A percentile compares a stretch with the other conserved stretches of the same genome.
Evolutionary conservation across 202 grass and related monocot genomes (phyloP).

Genomic region (Panicum virgatum): DNA sequence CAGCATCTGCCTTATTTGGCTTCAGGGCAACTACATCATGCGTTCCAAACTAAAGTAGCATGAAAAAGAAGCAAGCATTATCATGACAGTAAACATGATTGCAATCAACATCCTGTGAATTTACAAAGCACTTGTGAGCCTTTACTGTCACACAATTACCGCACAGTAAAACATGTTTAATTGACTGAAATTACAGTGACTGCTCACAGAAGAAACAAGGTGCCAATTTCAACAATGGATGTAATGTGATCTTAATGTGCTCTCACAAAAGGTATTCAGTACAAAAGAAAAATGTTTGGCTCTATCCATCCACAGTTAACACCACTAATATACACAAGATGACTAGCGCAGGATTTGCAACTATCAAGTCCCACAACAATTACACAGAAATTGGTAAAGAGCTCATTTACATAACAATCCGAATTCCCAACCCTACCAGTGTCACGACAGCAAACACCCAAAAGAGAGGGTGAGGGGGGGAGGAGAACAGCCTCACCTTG

Average conservation of each 20-base stretch:
- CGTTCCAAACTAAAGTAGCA: conserved; percentile 65
- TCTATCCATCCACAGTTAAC: not conserved
- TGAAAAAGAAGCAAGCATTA: not conserved
- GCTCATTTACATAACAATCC: not conserved
- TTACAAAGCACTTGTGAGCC: not conserved
- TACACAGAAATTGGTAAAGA: not conserved
- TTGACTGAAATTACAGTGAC: not conserved
- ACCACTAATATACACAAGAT: not conserved
- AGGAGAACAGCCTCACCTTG: conserved; percentile 56
- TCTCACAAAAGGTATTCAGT: not conserved
- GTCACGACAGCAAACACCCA: conserved; percentile 2
- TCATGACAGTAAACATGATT: conserved; percentile 4
- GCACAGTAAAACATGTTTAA: not conserved
- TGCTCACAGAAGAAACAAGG: not conserved
- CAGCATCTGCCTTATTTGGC: conserved; percentile 81
- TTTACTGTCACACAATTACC: not conserved
- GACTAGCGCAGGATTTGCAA: not conserved
- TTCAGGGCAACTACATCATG: conserved; percentile 94
- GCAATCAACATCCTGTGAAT: not conserved
- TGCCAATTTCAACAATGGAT: not conserved
- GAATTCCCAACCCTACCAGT: conserved; percentile 5
- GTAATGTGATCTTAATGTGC: not conserved
- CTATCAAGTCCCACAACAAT: not conserved
- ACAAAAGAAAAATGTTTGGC: not conserved
- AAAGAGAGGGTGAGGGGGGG: not conserved